Conservation (phyloP, 2,329 filamentous ascomycete genomes). For the Nemania diffusa region DNA sequence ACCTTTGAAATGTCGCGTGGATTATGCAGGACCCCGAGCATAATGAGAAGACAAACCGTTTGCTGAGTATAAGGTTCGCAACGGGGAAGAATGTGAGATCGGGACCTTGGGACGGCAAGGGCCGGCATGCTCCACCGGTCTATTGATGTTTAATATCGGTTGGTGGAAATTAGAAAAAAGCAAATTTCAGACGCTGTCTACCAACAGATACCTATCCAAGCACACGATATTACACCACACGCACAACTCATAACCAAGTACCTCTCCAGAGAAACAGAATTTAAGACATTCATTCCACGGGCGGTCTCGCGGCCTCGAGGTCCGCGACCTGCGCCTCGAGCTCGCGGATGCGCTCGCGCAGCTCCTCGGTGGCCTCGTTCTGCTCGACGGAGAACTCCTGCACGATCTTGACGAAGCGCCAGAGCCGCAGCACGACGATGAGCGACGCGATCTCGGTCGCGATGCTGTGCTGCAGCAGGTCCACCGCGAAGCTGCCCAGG, state of each 20-base stretch:
- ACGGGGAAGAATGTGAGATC: not conserved
- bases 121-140: not conserved
- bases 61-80: slow-evolving; percentile 3
- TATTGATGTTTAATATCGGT: slow-evolving; percentile 4
- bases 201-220: not conserved
- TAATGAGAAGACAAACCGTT: not conserved
- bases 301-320: slow-evolving; percentile 39
- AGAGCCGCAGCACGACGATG: slow-evolving; percentile 73
- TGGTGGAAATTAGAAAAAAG: slow-evolving; percentile 12
- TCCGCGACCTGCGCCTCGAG: slow-evolving; percentile 60
- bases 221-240: not conserved
- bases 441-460: slow-evolving; percentile 72
- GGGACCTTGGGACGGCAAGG: not conserved
- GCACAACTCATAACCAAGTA: not conserved
- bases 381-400: slow-evolving; percentile 74
- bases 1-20: not conserved
- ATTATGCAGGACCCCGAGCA: not conserved
- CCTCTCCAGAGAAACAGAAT: too few relatives aligned
- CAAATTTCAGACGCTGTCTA: not conserved
- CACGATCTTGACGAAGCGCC: slow-evolving; percentile 76
- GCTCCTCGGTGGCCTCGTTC: slow-evolving; percentile 68
- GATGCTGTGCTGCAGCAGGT: slow-evolving; percentile 68
- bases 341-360: slow-evolving; percentile 62
- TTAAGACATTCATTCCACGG: not conserved
- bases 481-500: slow-evolving; percentile 68